Conservation (phyloP, 768 basidiomycete genomes). For the Boletus reticulatus region DNA sequence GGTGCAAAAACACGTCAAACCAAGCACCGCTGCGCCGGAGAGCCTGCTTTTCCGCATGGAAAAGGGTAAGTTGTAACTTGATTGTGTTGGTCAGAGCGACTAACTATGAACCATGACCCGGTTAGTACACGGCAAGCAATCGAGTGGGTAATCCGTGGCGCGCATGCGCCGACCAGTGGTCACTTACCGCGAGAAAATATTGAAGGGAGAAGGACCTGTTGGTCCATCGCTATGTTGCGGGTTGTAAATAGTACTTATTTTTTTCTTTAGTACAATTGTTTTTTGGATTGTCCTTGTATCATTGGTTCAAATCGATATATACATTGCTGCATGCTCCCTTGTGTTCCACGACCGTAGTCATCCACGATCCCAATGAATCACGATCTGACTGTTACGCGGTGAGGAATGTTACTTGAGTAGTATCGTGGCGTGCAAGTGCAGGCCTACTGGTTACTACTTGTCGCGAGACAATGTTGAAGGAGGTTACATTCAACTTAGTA, state of each 20-base stretch:
- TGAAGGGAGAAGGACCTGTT: background rate
- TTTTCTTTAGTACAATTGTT: too few relatives aligned
- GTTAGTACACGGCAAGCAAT: background rate
- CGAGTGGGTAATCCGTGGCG: background rate
- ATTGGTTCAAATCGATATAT: too few relatives aligned
- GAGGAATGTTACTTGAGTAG: background rate
- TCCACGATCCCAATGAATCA: too few relatives aligned
- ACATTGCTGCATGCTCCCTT: too few relatives aligned
- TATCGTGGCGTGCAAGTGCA: too few relatives aligned
- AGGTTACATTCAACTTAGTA: too few relatives aligned
- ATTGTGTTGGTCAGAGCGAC: background rate
- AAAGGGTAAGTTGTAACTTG: background rate
- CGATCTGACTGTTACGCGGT: background rate
- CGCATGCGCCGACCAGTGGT: background rate
- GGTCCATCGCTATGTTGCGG: too few relatives aligned
- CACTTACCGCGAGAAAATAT: background rate
- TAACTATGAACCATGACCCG: background rate
- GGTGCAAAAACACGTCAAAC: background rate
- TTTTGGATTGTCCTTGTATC: too few relatives aligned
- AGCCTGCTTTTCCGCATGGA: conserved; percentile 13
- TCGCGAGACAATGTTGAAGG: too few relatives aligned
- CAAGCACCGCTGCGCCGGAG: background rate
- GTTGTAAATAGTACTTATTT: too few relatives aligned
- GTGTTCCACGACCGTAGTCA: too few relatives aligned
- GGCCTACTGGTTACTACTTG: too few relatives aligned